phyloP scores from a whole-genome alignment of 306 rosid genomes.

The Inga oerstediana region DNA sequence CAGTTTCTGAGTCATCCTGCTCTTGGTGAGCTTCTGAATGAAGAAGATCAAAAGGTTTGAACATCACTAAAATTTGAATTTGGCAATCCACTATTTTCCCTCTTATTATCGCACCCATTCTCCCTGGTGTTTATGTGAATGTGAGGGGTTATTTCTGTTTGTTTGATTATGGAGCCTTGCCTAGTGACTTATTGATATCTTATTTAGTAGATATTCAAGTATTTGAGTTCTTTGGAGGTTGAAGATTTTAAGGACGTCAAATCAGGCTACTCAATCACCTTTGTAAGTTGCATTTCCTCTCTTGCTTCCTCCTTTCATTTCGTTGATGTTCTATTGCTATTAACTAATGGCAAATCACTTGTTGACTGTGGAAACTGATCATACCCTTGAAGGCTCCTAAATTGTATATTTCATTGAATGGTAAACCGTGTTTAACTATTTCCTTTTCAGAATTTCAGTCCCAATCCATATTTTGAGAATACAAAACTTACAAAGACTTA shows the following conservation, averaged over 20 bases:
- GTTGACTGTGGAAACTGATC: background rate
- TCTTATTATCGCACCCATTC: background rate
- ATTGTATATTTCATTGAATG: background rate
- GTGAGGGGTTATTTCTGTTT: background rate
- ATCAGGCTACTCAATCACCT: constrained; percentile 79
- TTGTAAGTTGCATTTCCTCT: constrained; percentile 61
- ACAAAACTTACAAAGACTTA: constrained; percentile 75
- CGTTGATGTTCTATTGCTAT: background rate
- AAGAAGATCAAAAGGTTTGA: constrained; percentile 85
- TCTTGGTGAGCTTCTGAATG: constrained; percentile 64
- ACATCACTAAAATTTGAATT: background rate
- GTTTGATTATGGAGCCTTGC: background rate
- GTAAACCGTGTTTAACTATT: constrained; percentile 9
- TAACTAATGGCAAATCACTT: background rate
- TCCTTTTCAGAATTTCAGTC: constrained; percentile 68
- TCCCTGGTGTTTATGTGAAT: background rate
- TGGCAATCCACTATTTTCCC: too few species aligned
- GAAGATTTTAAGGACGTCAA: constrained; percentile 87
- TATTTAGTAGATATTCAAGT: constrained; percentile 74
- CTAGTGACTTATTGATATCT: background rate
- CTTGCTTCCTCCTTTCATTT: background rate
- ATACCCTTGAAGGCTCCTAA: constrained; percentile 6
- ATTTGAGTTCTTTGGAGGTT: constrained; percentile 82
- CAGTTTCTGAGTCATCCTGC: constrained; percentile 81
- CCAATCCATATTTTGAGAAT: constrained; percentile 91